These are phyloP conservation scores for Volvox reticuliferus DNA, from an alignment of 139 green algal genomes.

Conservation along the genomic window DNA sequence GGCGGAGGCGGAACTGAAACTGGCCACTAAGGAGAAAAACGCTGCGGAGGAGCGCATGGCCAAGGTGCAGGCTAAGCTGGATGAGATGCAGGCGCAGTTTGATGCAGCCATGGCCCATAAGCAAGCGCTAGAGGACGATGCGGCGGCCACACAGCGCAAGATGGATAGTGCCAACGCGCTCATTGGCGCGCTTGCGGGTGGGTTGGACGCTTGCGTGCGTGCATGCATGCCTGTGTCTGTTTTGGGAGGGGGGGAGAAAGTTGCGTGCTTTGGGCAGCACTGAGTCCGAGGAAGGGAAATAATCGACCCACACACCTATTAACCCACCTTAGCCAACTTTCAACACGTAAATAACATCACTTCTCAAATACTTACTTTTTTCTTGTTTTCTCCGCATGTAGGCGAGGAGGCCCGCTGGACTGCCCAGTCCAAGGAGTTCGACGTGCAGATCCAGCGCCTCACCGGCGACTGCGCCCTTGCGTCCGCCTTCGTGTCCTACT, in stretches of 20 bases:
- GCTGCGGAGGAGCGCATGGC: constrained; percentile 91
- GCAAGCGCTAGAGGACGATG: constrained; percentile 92
- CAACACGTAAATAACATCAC: too few relatives aligned
- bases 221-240: constrained; percentile 40
- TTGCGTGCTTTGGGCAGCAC: not conserved
- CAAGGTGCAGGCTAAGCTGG: constrained; percentile 90
- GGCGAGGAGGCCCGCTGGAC: constrained; percentile 94
- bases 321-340: too few relatives aligned
- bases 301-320: too few relatives aligned
- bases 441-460: constrained; percentile 85
- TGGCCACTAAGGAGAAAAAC: constrained; percentile 90
- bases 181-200: constrained; percentile 84
- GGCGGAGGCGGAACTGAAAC: constrained; percentile 90
- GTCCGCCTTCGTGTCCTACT: constrained; percentile 91
- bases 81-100: constrained; percentile 95
- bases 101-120: constrained; percentile 95
- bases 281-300: too few relatives aligned
- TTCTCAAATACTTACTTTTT: too few relatives aligned
- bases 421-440: constrained; percentile 89
- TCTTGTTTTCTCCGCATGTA: not conserved
- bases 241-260: not conserved
- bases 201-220: not conserved
- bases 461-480: constrained; percentile 91
- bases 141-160: constrained; percentile 85
- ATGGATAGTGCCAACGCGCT: constrained; percentile 94